These are phyloP conservation scores for Logfia minima DNA, from an alignment of 129 eudicot species.

Conservation along the genomic window DNA sequence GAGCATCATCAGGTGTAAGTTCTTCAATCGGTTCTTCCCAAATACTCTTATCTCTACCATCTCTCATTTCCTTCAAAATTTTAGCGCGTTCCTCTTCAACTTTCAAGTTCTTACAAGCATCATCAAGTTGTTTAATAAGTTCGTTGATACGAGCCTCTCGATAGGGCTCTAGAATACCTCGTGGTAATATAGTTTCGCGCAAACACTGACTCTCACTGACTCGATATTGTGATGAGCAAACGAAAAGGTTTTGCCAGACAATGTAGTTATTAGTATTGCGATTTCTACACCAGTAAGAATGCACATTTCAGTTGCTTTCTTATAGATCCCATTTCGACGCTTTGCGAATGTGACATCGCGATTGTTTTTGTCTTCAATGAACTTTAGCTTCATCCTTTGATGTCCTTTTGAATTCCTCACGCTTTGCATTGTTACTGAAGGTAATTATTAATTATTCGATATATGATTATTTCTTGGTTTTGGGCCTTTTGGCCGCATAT, in stretches of 20 bases:
- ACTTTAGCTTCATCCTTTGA: slow-evolving; percentile 9
- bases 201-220: background rate
- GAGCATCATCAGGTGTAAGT: slow-evolving; percentile 4
- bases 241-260: background rate
- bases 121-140: background rate
- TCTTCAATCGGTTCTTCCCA: slow-evolving; percentile 1
- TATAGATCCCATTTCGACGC: slow-evolving; percentile 16
- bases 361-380: background rate
- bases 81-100: slow-evolving; percentile 3
- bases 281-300: slow-evolving; percentile 14
- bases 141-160: slow-evolving; percentile 1
- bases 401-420: no score
- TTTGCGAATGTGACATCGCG: slow-evolving; percentile 1
- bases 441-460: no score
- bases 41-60: background rate
- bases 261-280: background rate
- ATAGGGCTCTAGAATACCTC: background rate
- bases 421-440: no score
- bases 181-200: background rate
- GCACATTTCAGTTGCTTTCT: slow-evolving; percentile 7
- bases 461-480: no score
- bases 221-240: slow-evolving; percentile 13
- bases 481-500: no score
- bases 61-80: slow-evolving; percentile 2
- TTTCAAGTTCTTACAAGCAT: background rate